Evolutionary conservation across 495 filamentous ascomycete genomes (phyloP), one percentile per base, ranked within the genome.

Genomic region (Glutinoglossum americanum): DNA sequence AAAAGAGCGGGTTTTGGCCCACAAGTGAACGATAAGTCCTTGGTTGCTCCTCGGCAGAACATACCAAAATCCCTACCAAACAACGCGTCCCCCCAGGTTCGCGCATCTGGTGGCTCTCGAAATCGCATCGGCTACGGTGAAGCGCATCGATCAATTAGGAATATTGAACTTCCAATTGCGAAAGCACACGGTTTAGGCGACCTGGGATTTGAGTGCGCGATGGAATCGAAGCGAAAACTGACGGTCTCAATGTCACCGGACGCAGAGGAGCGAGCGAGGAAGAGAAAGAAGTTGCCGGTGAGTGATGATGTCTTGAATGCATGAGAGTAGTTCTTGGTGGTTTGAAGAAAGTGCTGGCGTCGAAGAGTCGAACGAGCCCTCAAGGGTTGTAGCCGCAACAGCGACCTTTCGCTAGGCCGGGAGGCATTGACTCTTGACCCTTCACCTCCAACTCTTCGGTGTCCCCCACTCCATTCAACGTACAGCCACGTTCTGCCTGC

Each of bases 151-250:
- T 53, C 49, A 17, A 53, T 28, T 25, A 19, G 25, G 25, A 53
- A 53, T 6, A 53, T 25, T 17, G n/a, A 5, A 53, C 8, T 28
- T 32, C 17, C 49, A 53, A 30, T 30, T 30, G 49, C 13, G 49
- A 53, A 21, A 21, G 13, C 19, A 1, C 15, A 21, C 49, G 19
- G 23, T 28, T 30, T 32, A 28, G 49, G 49, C 49, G 49, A 27
- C 49, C 26, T 27, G 23, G 23, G 49, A 27, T 39, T 17, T 56
- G 54, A 19, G 17, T 39, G 33, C 33, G 54, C 54, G 27, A 85
- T 85, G 82, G 81, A 80, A 58, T 74, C 75, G 59, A 88, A 86
- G 73, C 78, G 84, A 56, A 85, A 84, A 66, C 75, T 74, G 26
- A 62, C 71, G 23, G 64, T 62, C 45, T 66, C 68, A 56, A 66